These are phyloP conservation scores for Closterium sp. DNA, from an alignment of 139 green algal genomes.

Conservation along the genomic window DNA sequence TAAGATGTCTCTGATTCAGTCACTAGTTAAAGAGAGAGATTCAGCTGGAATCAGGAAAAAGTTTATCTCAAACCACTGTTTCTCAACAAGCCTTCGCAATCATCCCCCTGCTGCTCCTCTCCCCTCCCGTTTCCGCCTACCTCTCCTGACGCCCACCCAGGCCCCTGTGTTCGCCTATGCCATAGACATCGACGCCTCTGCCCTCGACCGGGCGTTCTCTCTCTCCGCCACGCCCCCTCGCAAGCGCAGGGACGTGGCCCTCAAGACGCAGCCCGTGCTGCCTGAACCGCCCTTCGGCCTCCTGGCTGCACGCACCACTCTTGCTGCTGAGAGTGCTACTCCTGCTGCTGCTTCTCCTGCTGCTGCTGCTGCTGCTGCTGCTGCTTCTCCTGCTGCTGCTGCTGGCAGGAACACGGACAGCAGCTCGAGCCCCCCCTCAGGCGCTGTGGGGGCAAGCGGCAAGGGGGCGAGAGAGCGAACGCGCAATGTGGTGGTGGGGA, in stretches of 20 bases:
- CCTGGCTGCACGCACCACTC: background rate
- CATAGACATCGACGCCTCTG: conserved; percentile 60
- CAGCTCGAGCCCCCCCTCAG: background rate
- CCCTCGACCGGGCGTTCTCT: conserved; percentile 46
- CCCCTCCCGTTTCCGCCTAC: background rate
- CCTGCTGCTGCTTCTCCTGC: background rate
- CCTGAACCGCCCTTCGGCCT: background rate
- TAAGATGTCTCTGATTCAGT: too few species aligned
- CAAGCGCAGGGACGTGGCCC: conserved; percentile 8
- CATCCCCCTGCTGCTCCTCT: background rate
- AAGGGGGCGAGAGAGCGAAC: background rate
- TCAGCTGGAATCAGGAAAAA: too few species aligned
- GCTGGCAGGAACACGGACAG: background rate
- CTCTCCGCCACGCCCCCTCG: conserved; percentile 28
- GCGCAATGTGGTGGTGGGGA: conserved; percentile 44
- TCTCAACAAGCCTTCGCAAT: too few species aligned
- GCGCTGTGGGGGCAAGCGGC: background rate
- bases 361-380: conserved; percentile 8
- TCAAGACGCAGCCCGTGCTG: background rate
- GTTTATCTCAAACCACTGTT: too few species aligned
- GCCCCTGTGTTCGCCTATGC: conserved; percentile 63
- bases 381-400: background rate
- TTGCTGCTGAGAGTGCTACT: too few species aligned
- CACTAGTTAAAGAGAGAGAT: too few species aligned
- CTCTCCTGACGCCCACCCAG: too few species aligned